These are phyloP conservation scores for Globisporangium okanoganense DNA, from an alignment of 352 stramenopile species.

Conservation along the genomic window DNA sequence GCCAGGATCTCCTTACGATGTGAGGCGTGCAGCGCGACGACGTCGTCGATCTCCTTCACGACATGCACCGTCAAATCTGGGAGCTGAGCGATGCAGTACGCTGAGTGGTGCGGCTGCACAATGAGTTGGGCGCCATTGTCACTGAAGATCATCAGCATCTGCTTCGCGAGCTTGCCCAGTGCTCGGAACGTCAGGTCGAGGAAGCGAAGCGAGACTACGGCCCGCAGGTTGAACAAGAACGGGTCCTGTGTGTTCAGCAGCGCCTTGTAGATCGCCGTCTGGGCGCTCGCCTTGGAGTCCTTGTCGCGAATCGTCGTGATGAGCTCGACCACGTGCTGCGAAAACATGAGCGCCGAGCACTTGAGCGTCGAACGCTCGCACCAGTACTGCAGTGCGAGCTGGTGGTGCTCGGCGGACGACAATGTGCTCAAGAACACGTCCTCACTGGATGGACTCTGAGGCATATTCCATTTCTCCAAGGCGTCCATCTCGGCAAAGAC, in stretches of 20 bases:
- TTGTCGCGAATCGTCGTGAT: conserved; percentile 73
- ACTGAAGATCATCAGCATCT: conserved; percentile 47
- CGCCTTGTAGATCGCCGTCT: conserved; percentile 41
- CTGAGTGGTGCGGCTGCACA: conserved; percentile 38
- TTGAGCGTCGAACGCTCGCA: conserved; percentile 33
- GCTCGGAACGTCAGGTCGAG: conserved; percentile 63
- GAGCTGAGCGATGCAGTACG: conserved; percentile 50
- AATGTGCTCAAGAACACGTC: neutral
- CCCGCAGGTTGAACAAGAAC: conserved; percentile 1
- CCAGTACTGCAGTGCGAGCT: conserved; percentile 34
- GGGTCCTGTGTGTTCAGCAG: conserved; percentile 26
- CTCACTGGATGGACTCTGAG: neutral
- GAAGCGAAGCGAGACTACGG: conserved; percentile 38
- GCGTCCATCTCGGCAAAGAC: conserved; percentile 37
- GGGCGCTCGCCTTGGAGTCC: conserved; percentile 45
- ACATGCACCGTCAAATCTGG: conserved; percentile 56
- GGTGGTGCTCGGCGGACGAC: neutral
- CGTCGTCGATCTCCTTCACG: conserved; percentile 68
- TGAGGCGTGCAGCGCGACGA: conserved; percentile 43
- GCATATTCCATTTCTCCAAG: conserved; percentile 20
- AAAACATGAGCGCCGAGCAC: conserved; percentile 64
- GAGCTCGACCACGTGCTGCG: conserved; percentile 63
- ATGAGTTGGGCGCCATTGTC: conserved; percentile 18
- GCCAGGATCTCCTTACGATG: conserved; percentile 39
- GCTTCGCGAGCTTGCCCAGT: conserved; percentile 69